Percentiles rank a stretch among this genome's conserved stretches.
Evolutionary conservation across 371 early-diverging fungal genomes (phyloP).

Genomic region (Mucor piriformis): DNA sequence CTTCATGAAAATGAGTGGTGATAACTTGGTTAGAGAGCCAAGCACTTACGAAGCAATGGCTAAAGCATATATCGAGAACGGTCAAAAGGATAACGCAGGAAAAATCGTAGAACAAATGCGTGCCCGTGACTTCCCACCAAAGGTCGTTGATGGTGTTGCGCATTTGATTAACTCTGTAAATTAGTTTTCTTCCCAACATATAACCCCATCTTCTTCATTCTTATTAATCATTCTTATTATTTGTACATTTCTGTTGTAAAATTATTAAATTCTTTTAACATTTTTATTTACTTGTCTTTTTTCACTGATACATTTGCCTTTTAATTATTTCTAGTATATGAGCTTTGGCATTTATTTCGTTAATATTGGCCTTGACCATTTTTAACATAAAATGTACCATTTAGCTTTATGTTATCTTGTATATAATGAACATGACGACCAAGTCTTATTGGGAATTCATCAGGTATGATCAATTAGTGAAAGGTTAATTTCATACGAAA

Average conservation of each 20-base stretch:
- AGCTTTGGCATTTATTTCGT: no score
- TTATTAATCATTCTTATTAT: no score
- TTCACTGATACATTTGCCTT: not conserved
- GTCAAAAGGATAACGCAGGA: slow-evolving; percentile 41
- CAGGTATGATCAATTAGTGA: no score
- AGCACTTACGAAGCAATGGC: slow-evolving; percentile 69
- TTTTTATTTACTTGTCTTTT: not conserved
- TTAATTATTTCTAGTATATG: no score
- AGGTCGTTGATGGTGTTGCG: slow-evolving; percentile 37
- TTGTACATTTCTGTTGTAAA: not conserved
- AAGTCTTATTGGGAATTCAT: no score
- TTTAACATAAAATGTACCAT: no score
- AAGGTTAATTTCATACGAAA: no score
- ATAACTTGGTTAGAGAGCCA: slow-evolving; percentile 51
- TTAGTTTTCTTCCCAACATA: slow-evolving; percentile 1
- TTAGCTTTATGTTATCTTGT: no score
- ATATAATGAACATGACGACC: no score
- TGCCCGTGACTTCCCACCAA: slow-evolving; percentile 38
- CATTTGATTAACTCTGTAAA: slow-evolving; percentile 18
- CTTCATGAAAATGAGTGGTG: slow-evolving; percentile 57
- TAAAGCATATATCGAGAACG: slow-evolving; percentile 53
- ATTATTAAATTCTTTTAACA: not conserved
- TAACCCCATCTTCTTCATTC: not conserved
- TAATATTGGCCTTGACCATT: no score
- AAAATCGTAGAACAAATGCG: slow-evolving; percentile 40